These are phyloP conservation scores for Gossypium raimondii DNA, from an alignment of 345 rosid species.

Conservation along the genomic window DNA sequence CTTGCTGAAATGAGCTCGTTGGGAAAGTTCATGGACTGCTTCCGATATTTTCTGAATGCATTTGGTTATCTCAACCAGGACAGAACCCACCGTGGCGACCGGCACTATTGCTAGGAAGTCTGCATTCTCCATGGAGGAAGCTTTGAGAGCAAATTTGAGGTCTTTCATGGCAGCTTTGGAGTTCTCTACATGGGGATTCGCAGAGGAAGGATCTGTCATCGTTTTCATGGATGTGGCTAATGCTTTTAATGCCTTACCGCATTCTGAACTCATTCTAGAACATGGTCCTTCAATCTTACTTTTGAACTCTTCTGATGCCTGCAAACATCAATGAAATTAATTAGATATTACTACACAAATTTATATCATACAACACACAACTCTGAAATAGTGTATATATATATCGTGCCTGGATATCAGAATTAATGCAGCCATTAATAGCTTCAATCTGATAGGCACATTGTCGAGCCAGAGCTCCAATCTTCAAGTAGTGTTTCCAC, in stretches of 20 bases:
- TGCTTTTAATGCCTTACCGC: conserved; percentile 51
- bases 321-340: conserved; percentile 14
- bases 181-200: conserved; percentile 39
- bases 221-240: conserved; percentile 49
- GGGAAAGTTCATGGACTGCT: conserved; percentile 48
- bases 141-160: conserved; percentile 39
- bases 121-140: conserved; percentile 23
- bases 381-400: too few species aligned
- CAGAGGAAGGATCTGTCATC: conserved; percentile 40
- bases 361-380: too few species aligned
- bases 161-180: conserved; percentile 45
- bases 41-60: conserved; percentile 47
- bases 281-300: conserved; percentile 43
- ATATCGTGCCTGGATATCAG: conserved; percentile 39
- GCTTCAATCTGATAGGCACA: conserved; percentile 73
- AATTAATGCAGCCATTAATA: conserved; percentile 41
- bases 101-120: conserved; percentile 48
- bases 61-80: conserved; percentile 44
- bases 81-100: conserved; percentile 53
- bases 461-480: conserved; percentile 61
- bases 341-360: too few species aligned
- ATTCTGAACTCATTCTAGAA: conserved; percentile 40
- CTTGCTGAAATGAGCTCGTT: conserved; percentile 51
- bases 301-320: conserved; percentile 48
- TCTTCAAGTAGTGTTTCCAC: conserved; percentile 64